Percentiles rank a stretch among this genome's conserved stretches.
Evolutionary conservation across 208 protist genomes (phyloP).

Genomic region (Trypanosoma avium): DNA sequence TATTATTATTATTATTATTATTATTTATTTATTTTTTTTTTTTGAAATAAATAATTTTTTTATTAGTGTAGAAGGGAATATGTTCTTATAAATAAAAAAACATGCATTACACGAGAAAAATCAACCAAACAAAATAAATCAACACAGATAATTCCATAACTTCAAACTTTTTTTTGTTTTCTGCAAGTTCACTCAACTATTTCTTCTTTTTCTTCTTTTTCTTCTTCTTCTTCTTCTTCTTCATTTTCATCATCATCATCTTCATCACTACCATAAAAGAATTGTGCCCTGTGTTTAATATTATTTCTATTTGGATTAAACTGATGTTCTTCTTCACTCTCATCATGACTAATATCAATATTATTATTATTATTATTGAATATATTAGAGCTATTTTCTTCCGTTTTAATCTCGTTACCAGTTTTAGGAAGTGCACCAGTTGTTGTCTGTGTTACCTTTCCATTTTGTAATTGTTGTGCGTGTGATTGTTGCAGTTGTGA

Average conservation of each 20-base stretch:
- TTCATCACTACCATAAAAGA: conserved; percentile 62
- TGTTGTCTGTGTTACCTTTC: conserved; percentile 45
- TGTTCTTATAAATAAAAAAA: too few relatives aligned
- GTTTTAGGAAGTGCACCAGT: too few relatives aligned
- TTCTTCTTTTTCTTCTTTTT: conserved; percentile 53
- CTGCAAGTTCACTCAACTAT: conserved; percentile 9
- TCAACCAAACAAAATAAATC: not conserved
- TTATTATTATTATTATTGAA: too few relatives aligned
- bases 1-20: too few relatives aligned
- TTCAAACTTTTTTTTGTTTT: not conserved
- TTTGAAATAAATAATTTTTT: too few relatives aligned
- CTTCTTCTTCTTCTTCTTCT: conserved; percentile 50
- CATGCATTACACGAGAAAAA: conserved; percentile 3
- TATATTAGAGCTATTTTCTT: too few relatives aligned
- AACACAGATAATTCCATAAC: not conserved
- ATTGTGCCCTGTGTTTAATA: conserved; percentile 74
- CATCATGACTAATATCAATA: too few relatives aligned
- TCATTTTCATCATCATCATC: conserved; percentile 47
- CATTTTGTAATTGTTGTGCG: conserved; percentile 2
- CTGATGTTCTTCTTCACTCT: conserved; percentile 12
- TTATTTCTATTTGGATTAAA: conserved; percentile 75
- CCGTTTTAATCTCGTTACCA: too few relatives aligned
- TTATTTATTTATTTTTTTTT: too few relatives aligned
- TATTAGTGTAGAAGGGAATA: too few relatives aligned
- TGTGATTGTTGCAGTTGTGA: not conserved